phyloP scores from a whole-genome alignment of 1,284 basidiomycete species.

The Ceratobasidium sp. region DNA sequence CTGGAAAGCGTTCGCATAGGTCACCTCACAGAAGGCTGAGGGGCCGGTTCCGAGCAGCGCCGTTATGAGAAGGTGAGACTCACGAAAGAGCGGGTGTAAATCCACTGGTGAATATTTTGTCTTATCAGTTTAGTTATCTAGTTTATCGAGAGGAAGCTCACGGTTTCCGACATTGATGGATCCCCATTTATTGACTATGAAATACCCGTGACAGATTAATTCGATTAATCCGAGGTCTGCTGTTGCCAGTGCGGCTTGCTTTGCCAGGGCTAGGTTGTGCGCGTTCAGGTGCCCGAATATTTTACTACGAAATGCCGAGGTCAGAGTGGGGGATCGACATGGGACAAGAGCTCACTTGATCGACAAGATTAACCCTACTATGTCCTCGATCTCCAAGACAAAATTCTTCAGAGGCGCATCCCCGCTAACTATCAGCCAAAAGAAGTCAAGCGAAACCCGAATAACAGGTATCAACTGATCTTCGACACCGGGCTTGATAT shows the following conservation, averaged over 20 bases:
- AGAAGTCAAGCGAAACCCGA: not conserved
- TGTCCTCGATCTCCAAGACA: not conserved
- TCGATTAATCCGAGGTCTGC: constrained; percentile 5
- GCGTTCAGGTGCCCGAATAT: not conserved
- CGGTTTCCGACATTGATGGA: not conserved
- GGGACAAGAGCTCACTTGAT: not conserved
- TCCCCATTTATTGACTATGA: not conserved
- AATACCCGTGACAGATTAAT: not conserved
- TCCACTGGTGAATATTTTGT: not conserved
- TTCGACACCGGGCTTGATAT: not conserved
- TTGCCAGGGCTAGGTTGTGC: too few relatives aligned
- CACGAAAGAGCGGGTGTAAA: not conserved
- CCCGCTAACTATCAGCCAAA: not conserved
- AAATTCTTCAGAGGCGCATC: not conserved
- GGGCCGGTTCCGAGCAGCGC: not conserved
- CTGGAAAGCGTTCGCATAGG: not conserved
- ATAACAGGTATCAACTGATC: not conserved
- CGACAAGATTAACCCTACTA: not conserved
- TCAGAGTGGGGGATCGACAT: not conserved
- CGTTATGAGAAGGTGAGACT: not conserved
- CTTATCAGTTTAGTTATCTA: not conserved
- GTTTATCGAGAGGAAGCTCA: not conserved
- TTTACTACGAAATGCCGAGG: not conserved
- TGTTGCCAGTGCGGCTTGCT: not conserved
- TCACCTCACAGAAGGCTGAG: not conserved